Conservation (phyloP, 225 moss, liverwort and hornwort genomes). For the Marchantia polymorpha region DNA sequence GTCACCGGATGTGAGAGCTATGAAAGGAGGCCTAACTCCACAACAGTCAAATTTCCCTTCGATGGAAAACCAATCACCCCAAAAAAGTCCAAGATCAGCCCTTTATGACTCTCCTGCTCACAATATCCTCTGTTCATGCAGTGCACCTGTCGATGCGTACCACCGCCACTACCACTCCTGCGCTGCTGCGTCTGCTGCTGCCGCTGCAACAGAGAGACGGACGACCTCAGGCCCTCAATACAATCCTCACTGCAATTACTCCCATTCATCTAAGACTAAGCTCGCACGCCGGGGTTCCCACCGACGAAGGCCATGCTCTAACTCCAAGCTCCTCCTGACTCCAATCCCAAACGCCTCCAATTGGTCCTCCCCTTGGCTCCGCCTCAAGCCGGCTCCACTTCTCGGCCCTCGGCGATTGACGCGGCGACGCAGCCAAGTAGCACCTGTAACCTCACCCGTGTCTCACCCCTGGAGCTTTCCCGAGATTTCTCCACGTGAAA, state of each 20-base stretch:
- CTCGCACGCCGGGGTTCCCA: not conserved
- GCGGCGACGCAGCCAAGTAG: not conserved
- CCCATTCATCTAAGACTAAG: slow-evolving; percentile 6
- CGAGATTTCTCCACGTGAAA: slow-evolving; percentile 1
- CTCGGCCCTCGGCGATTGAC: not conserved
- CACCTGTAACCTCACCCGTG: not conserved
- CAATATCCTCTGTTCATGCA: not conserved
- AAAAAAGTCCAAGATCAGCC: slow-evolving; percentile 9
- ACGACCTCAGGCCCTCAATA: not conserved
- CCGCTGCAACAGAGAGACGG: not conserved
- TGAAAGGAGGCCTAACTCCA: not conserved
- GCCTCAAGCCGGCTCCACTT: not conserved
- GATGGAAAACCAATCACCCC: not conserved
- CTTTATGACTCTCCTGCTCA: slow-evolving; percentile 17
- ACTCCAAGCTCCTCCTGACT: not conserved
- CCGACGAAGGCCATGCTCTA: slow-evolving; percentile 6
- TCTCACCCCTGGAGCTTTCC: not conserved
- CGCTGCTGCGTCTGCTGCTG: not conserved
- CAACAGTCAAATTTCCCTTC: slow-evolving; percentile 5
- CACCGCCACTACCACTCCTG: not conserved
- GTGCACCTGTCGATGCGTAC: slow-evolving; percentile 1
- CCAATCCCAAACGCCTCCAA: not conserved
- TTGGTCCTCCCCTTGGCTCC: slow-evolving; percentile 2
- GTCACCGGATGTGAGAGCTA: not conserved
- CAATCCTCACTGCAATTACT: not conserved